Base-by-base conservation (phyloP, 768 basidiomycete species). In the Lentinula detonsa region DNA sequence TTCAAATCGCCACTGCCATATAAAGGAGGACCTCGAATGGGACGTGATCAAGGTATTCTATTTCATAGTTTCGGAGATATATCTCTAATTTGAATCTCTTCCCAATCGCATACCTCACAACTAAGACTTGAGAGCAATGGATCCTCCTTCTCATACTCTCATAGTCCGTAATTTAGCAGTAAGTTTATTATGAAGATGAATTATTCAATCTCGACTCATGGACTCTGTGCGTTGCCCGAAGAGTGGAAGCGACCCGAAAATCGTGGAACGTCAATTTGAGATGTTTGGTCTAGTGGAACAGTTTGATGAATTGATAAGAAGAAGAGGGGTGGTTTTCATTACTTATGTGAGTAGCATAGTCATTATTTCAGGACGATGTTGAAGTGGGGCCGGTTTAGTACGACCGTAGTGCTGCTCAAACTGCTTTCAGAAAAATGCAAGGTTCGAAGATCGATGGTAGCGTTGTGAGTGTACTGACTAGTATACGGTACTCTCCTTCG, bases 231-330 rank as follows among this genome's bases (percentile, higher is more conserved):
- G 39, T 57, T 31, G 13, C 23, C 8, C 31, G 2, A 8, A 49
- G 46, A 33, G 35, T 46, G n/a, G 35, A 50, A 59, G 16, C 35
- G 13, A 49, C 48, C 28, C 35, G 0, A 16, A 35, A 18, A 49
- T 46, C 5, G 46, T 59, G 1, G 15, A 50, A 50, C n/a, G 3
- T n/a, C n/a, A 50, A 5, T 59, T 59, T 18, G 45, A 48, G 23
- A 33, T 16, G 11, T 28, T 50, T 23, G 58, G 58, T 4, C 45
- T 5, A 18, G 35, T 59, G 3, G 43, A 49, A 35, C 58, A 59
- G 34, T 59, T 49, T 28, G 58, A 59, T 33, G 58, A 59, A 15
- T 45, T 59, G 16, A 59, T 59, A 13, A 37, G 18, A 3, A 34
- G n/a, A 11, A 50, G 48, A 9, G 58, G 58, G 35, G 18, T 59